These are phyloP conservation scores for Metschnikowia lochheadii DNA, from an alignment of 805 yeast species.

Conservation along the genomic window DNA sequence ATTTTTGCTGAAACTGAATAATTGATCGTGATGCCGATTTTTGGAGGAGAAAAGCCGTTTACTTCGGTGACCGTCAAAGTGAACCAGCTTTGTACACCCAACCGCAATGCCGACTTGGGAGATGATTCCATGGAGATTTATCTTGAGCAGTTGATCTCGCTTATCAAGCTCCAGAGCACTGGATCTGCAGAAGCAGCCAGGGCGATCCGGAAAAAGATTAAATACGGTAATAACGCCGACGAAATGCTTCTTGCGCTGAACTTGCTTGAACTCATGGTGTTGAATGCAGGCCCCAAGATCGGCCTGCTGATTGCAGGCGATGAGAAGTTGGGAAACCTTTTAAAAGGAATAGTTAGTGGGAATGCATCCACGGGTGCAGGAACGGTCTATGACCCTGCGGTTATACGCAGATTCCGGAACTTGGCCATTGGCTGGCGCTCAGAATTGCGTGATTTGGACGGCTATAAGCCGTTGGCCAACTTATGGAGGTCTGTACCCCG, in stretches of 20 bases:
- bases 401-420: constrained; percentile 44
- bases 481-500: constrained; percentile 35
- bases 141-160: constrained; percentile 55
- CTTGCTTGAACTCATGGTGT: constrained; percentile 35
- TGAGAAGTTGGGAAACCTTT: constrained; percentile 59
- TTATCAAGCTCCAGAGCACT: constrained; percentile 37
- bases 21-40: constrained; percentile 22
- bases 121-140: constrained; percentile 39
- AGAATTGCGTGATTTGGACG: constrained; percentile 48
- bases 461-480: constrained; percentile 45
- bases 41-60: constrained; percentile 59
- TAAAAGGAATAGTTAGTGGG: constrained; percentile 47
- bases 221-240: constrained; percentile 62
- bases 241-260: constrained; percentile 65
- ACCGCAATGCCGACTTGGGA: constrained; percentile 36
- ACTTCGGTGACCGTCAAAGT: constrained; percentile 67
- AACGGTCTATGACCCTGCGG: constrained; percentile 35
- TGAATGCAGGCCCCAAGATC: constrained; percentile 42
- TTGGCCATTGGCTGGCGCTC: constrained; percentile 66
- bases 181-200: constrained; percentile 78
- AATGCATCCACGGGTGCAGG: constrained; percentile 31
- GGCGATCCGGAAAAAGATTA: constrained; percentile 81
- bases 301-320: constrained; percentile 57
- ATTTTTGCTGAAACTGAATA: too few species aligned
- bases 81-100: constrained; percentile 46